Base-by-base conservation (phyloP, 176 grass and related monocot species). In the Cenchrus americanus region DNA sequence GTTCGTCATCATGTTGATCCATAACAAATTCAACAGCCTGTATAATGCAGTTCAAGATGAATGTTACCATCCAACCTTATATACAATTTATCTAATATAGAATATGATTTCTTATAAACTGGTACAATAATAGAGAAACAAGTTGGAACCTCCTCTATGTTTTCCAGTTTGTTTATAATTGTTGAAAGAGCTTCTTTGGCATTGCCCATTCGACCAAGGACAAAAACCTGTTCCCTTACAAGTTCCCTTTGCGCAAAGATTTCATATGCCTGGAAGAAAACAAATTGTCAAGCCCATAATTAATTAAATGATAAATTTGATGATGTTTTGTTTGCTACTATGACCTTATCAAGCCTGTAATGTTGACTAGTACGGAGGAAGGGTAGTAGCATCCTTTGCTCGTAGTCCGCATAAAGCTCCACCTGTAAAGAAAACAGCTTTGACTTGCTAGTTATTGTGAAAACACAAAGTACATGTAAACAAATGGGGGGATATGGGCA, bases 11-110 rank as follows among this genome's bases (percentile, higher is more conserved):
- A 82, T 92, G 89, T 77, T 99, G 96, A 24, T 94, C 90, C 3
- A 52, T 99, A 66, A 99, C 93, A 89, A 96, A 99, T 82, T 99
- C 96, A 76, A 99, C 96, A 23, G 96, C 96, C 96, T 99, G 86
- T 79, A 88, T 30, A 30, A 30, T 40, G 66, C 12, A 82, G 61
- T 86, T 82, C 37, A 83, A 69, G 63, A 21, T 71, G 61, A 66
- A 34, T 80, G 48, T 68, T 85, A 86, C 73, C 48, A 9, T 55
- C 9, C 12, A 88, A 44, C 7, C 51, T 21, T 10, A 21, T 74
- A 44, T 54, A 69, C 27, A 30, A 62, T 44, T 66, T 80, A 51
- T 10, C 27, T 73, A 82, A 77, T 24, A 63, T 52, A 85, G 14
- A 52, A 79, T 14, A 64, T 18, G 52, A 23, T 69, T 11, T 75